Evolutionary conservation across 1,139 yeast genomes (phyloP).

Genomic region (Candida freyschussii): DNA sequence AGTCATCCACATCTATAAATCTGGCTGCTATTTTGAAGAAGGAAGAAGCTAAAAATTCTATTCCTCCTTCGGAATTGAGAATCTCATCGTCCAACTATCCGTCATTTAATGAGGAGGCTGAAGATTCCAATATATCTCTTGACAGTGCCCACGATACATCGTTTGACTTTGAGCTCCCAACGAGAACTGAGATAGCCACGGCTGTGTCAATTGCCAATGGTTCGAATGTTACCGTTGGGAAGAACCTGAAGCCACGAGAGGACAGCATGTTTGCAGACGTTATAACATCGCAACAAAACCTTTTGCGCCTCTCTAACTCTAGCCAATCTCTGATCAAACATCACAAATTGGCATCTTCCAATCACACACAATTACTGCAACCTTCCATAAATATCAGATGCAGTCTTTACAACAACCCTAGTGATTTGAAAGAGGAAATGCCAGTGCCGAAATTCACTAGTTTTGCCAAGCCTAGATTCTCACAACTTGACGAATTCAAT

Average conservation of each 20-base stretch:
- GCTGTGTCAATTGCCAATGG: constrained; percentile 29
- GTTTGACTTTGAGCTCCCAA: constrained; percentile 25
- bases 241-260: constrained; percentile 10
- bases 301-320: constrained; percentile 15
- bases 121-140: constrained; percentile 6
- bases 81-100: constrained; percentile 23
- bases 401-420: constrained; percentile 20
- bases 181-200: constrained; percentile 37
- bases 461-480: constrained; percentile 13
- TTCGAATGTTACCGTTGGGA: constrained; percentile 23
- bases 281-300: constrained; percentile 7
- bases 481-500: constrained; percentile 9
- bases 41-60: constrained; percentile 4
- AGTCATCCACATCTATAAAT: constrained; percentile 30
- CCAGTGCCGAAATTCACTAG: constrained; percentile 12
- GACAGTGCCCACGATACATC: constrained; percentile 17
- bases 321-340: constrained; percentile 19
- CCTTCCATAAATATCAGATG: constrained; percentile 20
- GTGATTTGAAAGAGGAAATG: constrained; percentile 13
- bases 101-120: constrained; percentile 12
- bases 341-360: constrained; percentile 19
- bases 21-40: constrained; percentile 37
- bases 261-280: constrained; percentile 24
- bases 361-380: constrained; percentile 8
- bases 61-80: constrained; percentile 10